Evolutionary conservation across 2,329 filamentous ascomycete genomes (phyloP).

Genomic region (Claviceps digitariae): DNA sequence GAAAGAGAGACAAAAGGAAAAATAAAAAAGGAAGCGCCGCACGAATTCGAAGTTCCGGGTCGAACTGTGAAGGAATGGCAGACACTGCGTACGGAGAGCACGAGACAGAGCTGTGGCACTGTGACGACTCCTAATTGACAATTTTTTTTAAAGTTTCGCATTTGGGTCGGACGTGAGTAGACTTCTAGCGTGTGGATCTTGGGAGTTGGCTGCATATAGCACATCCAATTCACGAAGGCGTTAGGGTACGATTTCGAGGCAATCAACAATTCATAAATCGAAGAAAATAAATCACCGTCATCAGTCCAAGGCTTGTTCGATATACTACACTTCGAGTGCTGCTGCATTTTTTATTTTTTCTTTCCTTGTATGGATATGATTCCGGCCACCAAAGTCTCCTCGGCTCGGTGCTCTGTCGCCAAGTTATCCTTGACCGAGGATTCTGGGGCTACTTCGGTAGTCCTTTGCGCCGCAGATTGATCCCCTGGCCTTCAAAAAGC

Average conservation of each 20-base stretch:
- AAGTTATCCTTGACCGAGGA: slow-evolving; percentile 29
- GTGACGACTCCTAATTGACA: slow-evolving; percentile 7
- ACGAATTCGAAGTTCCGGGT: slow-evolving; percentile 4
- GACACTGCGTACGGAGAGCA: background rate
- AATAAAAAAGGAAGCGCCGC: slow-evolving; percentile 7
- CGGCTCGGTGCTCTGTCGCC: slow-evolving; percentile 22
- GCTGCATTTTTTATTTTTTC: too few species aligned
- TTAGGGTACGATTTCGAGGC: slow-evolving; percentile 31
- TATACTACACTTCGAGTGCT: slow-evolving; percentile 5
- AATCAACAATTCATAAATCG: slow-evolving; percentile 12
- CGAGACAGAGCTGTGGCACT: slow-evolving; percentile 1
- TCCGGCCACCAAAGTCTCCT: slow-evolving; percentile 45
- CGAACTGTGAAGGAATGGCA: background rate
- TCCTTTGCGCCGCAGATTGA: slow-evolving; percentile 45
- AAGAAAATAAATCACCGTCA: slow-evolving; percentile 7
- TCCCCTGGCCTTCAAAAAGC: slow-evolving; percentile 45
- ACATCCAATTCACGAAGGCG: slow-evolving; percentile 30
- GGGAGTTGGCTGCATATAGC: slow-evolving; percentile 31
- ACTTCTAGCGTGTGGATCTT: slow-evolving; percentile 17
- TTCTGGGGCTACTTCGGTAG: slow-evolving; percentile 44
- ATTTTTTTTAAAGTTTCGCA: slow-evolving; percentile 9
- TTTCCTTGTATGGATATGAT: slow-evolving; percentile 1
- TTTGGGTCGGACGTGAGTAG: slow-evolving; percentile 22
- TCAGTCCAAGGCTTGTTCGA: background rate
- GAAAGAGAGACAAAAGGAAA: slow-evolving; percentile 2